Evolutionary conservation across 257 asterid species (phyloP).

Genomic region (Capsicum pubescens): DNA sequence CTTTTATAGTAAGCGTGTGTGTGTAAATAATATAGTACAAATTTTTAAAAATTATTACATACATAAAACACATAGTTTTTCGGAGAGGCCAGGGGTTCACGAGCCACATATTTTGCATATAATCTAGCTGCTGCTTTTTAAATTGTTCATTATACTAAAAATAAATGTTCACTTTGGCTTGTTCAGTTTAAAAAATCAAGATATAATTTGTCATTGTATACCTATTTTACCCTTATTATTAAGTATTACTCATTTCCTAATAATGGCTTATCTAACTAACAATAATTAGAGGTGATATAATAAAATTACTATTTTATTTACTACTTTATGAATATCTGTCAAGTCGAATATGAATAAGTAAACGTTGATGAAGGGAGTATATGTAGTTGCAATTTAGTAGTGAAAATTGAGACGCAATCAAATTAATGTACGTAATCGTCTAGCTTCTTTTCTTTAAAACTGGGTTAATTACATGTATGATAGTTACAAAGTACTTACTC

Average conservation of each 20-base stretch:
- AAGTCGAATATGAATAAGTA: background rate
- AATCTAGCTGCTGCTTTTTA: too few species aligned
- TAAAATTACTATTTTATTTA: background rate
- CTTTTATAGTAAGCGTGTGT: too few species aligned
- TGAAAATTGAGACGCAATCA: background rate
- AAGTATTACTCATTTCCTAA: background rate
- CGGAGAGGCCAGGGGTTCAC: too few species aligned
- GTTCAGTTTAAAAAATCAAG: background rate
- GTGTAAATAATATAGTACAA: too few species aligned
- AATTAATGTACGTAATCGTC: background rate
- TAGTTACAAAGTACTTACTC: slow-evolving; percentile 9
- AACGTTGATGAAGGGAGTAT: background rate
- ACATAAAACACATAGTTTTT: too few species aligned
- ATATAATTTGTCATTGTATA: background rate
- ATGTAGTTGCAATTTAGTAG: background rate
- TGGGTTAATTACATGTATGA: background rate
- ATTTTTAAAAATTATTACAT: too few species aligned
- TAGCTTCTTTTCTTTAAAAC: background rate
- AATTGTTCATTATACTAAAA: too few species aligned
- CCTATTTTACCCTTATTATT: background rate
- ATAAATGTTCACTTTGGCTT: too few species aligned
- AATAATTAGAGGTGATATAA: background rate
- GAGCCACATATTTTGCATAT: too few species aligned
- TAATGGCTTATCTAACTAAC: background rate
- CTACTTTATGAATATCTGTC: background rate